Evolutionary conservation across 1,284 basidiomycete genomes (phyloP), one percentile per base, ranked within the genome.

Genomic region (Boletus mariae): DNA sequence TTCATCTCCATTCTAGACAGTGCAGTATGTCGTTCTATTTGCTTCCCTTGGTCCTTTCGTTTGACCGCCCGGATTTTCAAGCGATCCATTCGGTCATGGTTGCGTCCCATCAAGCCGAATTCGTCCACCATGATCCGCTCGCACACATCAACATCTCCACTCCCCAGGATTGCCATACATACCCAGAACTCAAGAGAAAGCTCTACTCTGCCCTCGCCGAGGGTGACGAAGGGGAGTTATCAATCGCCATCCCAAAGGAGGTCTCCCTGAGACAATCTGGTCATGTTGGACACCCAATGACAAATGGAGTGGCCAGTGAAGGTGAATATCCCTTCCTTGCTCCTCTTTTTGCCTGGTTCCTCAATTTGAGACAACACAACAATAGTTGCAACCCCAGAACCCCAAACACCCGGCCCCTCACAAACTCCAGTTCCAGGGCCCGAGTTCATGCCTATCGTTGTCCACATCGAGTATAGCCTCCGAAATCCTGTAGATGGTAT

Each of bases 141-240:
- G 77, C 84, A 25, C 85, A 83, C 52, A 78, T 92, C 59, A 79
- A 76, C 42, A 78, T 90, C 53, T 82, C 78, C 26, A 85, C 91
- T 55, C 77, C 89, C 4, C 80, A 85, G 57, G 93, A 98, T 64
- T 88, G 92, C 53, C 92, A 94, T 64, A 81, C 84, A 41, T 94
- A 98, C 72, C 92, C 94, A 7, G 96, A 98, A 68, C 79, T 97
- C 57, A 98, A 98, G 78, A 83, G 96, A 51, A 91, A 88, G 73
- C 72, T 97, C 31, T 99, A 94, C 75, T 85, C 92, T 0, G 91
- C 94, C 0, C 78, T 94, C 42, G 85, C 92, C 53, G 95, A 98
- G 62, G 83, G 86, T 43, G 92, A 94, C 57, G 91, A 97, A 67
- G 96, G 97, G 56, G 97, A 98, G 71, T 72, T 99, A 38, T 92